These are phyloP conservation scores for Lepidium aucheri DNA, from an alignment of 345 rosid species.

Conservation along the genomic window DNA sequence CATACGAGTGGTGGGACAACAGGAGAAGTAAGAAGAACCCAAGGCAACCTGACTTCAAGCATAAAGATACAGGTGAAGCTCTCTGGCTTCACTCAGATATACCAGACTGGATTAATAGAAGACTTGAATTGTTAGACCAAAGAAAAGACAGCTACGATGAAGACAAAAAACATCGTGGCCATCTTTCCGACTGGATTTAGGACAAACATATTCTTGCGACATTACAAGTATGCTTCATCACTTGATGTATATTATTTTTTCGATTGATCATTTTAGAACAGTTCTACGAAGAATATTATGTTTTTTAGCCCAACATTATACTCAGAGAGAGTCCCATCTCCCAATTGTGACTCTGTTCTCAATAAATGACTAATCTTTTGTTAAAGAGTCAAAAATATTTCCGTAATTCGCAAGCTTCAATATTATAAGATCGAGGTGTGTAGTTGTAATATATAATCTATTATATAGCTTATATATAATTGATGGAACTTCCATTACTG, in stretches of 20 bases:
- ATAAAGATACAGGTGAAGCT: conserved; percentile 60
- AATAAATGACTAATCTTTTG: not conserved
- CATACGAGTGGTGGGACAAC: conserved; percentile 82
- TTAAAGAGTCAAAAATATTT: not conserved
- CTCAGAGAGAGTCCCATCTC: not conserved
- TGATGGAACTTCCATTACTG: not conserved
- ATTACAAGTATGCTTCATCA: not conserved
- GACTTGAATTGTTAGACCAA: conserved; percentile 49
- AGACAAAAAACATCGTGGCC: conserved; percentile 2
- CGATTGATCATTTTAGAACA: not conserved
- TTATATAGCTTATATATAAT: not conserved
- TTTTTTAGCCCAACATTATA: not conserved
- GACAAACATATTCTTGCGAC: conserved; percentile 11
- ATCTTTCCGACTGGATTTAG: conserved; percentile 40
- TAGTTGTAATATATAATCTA: too few species aligned
- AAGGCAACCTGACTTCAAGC: conserved; percentile 59
- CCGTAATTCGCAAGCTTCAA: too few species aligned
- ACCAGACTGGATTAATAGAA: conserved; percentile 65
- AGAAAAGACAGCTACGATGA: conserved; percentile 18
- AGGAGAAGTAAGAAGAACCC: conserved; percentile 46
- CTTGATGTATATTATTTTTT: not conserved
- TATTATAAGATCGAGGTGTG: too few species aligned
- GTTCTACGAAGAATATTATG: not conserved
- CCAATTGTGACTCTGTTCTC: not conserved
- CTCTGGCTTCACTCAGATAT: conserved; percentile 48